A percentile compares a stretch with the other conserved stretches of the same genome.
phyloP scores from a whole-genome alignment of 163 green algal genomes.

The Chloromonas sp. region DNA sequence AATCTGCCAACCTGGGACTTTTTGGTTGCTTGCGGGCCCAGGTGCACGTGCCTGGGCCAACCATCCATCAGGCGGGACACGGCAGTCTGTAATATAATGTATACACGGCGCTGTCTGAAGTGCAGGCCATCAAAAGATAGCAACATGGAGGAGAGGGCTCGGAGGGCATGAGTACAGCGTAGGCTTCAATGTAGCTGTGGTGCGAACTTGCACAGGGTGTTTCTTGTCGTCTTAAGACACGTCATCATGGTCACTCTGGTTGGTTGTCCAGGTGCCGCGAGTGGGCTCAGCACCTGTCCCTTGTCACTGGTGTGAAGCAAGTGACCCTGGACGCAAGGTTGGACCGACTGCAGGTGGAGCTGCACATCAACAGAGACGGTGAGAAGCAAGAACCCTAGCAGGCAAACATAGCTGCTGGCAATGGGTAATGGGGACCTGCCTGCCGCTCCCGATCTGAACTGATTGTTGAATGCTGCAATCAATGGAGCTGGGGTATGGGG shows the following conservation, averaged over 20 bases:
- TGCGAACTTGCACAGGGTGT: too few relatives aligned
- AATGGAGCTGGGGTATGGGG: too few relatives aligned
- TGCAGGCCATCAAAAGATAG: background rate
- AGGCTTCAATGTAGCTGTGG: too few relatives aligned
- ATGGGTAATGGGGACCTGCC: too few relatives aligned
- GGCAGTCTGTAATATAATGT: background rate
- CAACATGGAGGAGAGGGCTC: too few relatives aligned
- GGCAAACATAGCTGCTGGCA: too few relatives aligned
- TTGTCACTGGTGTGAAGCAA: background rate
- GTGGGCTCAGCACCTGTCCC: background rate
- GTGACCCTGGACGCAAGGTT: background rate
- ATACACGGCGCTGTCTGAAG: background rate
- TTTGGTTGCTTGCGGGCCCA: background rate
- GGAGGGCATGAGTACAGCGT: too few relatives aligned
- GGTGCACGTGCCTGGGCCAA: too few relatives aligned
- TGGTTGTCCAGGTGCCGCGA: background rate
- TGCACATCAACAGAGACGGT: background rate
- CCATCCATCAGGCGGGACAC: too few relatives aligned
- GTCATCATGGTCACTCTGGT: too few relatives aligned
- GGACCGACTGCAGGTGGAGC: background rate
- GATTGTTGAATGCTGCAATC: background rate
- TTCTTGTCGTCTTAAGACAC: too few relatives aligned
- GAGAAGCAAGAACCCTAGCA: background rate
- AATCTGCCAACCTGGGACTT: too few relatives aligned
- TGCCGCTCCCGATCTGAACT: background rate